Base-by-base conservation (phyloP, 2,329 filamentous ascomycete genomes). In the Leptographium radiaticola region DNA sequence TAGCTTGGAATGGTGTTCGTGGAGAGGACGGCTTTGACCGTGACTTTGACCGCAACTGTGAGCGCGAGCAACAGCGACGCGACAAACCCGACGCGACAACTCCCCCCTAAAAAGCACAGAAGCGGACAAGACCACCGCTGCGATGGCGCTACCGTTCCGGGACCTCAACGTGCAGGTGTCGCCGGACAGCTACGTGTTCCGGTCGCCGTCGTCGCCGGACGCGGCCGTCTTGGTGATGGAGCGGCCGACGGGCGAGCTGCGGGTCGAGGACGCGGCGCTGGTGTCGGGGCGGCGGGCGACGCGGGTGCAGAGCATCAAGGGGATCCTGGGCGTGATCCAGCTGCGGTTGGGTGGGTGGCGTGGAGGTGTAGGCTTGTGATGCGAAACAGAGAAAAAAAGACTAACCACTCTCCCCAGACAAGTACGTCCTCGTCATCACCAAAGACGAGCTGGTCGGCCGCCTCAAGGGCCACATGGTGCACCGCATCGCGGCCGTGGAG, bases 121-220 rank as follows among this genome's bases (percentile, higher is more conserved):
- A n/a, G n/a, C n/a, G n/a, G n/a, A n/a, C n/a, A n/a, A n/a, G n/a
- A n/a, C n/a, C n/a, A 13, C 34, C 34, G 34, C n/a, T n/a, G 12
- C 34, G 51, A 69, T 69, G 67, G 63, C 65, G 47, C 70, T 80
- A 61, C 93, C 91, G 25, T 98, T 90, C 71, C 82, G 91, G 66
- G 93, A 98, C 75, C 94, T 97, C 75, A 98, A 97, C 69, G 83
- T 98, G 68, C 89, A 95, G 70, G 87, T 89, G 60, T 89, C 91
- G 52, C 77, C 87, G 63, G 88, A 91, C 63, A 86, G 93, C 66
- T 98, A 98, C 75, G 88, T 89, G 63, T 98, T 98, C 70, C 90
- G 88, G 42, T 98, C 93, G 33, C 93, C 93, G 33, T 97, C 93
- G 0, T 91, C 89, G 4, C 89, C 90, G 57, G 83, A 90, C 70